Percentiles rank a stretch among this genome's conserved stretches.
phyloP scores from a whole-genome alignment of 2,329 filamentous ascomycete genomes.

The Fusarium sp. region DNA sequence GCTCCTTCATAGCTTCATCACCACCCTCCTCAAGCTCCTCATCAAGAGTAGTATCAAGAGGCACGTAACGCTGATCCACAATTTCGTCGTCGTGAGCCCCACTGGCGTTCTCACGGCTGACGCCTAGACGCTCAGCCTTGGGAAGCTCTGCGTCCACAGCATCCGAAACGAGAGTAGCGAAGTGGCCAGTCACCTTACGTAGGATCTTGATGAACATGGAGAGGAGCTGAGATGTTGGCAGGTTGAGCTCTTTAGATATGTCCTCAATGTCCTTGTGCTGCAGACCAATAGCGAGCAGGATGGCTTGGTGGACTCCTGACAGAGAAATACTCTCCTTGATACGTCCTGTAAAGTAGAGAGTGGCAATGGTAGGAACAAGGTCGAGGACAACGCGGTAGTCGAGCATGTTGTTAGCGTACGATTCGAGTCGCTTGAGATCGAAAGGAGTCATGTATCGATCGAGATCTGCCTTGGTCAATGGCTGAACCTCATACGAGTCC shows the following conservation, averaged over 20 bases:
- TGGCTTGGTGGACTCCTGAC: slow-evolving; percentile 84
- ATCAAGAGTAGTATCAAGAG: slow-evolving; percentile 77
- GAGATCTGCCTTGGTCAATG: slow-evolving; percentile 80
- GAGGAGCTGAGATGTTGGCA: slow-evolving; percentile 83
- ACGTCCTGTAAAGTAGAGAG: slow-evolving; percentile 86
- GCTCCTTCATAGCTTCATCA: slow-evolving; percentile 77
- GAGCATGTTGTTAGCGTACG: slow-evolving; percentile 95
- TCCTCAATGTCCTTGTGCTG: slow-evolving; percentile 90
- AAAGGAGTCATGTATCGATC: slow-evolving; percentile 87
- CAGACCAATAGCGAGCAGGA: slow-evolving; percentile 90
- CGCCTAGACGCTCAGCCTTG: slow-evolving; percentile 67
- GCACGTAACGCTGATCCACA: slow-evolving; percentile 74
- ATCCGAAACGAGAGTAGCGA: slow-evolving; percentile 79
- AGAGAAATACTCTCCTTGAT: slow-evolving; percentile 77
- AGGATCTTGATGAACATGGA: slow-evolving; percentile 99
- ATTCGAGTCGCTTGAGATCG: slow-evolving; percentile 93
- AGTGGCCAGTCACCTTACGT: slow-evolving; percentile 85
- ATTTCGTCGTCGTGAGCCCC: slow-evolving; percentile 78
- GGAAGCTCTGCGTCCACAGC: slow-evolving; percentile 79
- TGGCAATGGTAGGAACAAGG: slow-evolving; percentile 84
- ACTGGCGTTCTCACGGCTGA: slow-evolving; percentile 70
- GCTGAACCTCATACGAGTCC: slow-evolving; percentile 63
- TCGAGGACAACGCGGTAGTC: slow-evolving; percentile 98
- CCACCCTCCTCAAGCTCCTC: slow-evolving; percentile 89
- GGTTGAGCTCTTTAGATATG: slow-evolving; percentile 80